Evolutionary conservation across 768 basidiomycete genomes (phyloP), one percentile per base, ranked within the genome.

Genomic region (Lactarius pseudohatsudake): DNA sequence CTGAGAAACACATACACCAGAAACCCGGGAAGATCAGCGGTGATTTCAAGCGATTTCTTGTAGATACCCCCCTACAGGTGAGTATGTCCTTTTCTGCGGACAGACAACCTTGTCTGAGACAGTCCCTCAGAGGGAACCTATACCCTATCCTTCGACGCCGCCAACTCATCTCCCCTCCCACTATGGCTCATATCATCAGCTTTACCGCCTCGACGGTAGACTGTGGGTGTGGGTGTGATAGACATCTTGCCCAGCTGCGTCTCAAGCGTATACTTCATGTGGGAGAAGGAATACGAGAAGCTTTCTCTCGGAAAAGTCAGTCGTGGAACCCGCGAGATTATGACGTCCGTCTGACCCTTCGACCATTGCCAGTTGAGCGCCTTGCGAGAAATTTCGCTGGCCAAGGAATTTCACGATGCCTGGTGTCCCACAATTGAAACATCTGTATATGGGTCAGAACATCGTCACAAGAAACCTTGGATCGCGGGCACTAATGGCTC

Each of bases 121-220:
- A 16, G 38, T 40, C 22, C 13, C 64, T 41, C 66, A 93, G 92
- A 62, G 71, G 62, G 82, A 85, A 72, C 77, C 81, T 28, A 94
- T 91, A 70, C 81, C 81, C 18, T 94, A 90, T 74, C 64, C 77
- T 6, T 76, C 73, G 1, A 59, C 75, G 0, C 82, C 81, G 0
- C 85, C 87, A 20, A 64, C 67, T 3, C 82, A 89, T 72, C 81
- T 96, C 11, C 94, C 95, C 0, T 73, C 66, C n/a, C 77, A 84
- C 18, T 98, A 94, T 76, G 96, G 96, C n/a, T 90, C 92, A 28
- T 92, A 94, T 75, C 96, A 98, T 72, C 94, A 94, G 71, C 77
- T 94, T 54, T 97, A 96, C 74, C 83, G 85, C 67, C 75, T 98
- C 30, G 90, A 98, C 71, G 91, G 87, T 4, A 75, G 87, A 73